Evolutionary conservation across 2,329 filamentous ascomycete genomes (phyloP).

Genomic region (Zymoseptoria tritici): DNA sequence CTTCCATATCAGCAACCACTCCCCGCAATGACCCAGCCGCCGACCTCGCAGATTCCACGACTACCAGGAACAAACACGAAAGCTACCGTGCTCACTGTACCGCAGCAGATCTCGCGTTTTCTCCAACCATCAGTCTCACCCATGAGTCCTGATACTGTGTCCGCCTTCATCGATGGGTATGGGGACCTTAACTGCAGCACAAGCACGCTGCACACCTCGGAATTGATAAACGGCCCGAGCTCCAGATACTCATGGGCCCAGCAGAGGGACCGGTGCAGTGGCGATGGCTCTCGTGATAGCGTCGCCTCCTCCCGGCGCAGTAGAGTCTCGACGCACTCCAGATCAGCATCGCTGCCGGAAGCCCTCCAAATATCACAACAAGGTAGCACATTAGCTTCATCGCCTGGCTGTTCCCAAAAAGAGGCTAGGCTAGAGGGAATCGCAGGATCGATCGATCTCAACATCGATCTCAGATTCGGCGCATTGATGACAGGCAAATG

Average conservation of each 20-base stretch:
- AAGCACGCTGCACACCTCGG: conserved; percentile 15
- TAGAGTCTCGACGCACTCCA: conserved; percentile 21
- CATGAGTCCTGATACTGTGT: conserved; percentile 45
- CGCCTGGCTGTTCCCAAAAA: conserved; percentile 1
- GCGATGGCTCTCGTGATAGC: conserved; percentile 10
- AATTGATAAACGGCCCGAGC: background rate
- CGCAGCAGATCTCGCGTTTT: conserved; percentile 25
- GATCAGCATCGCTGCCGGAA: conserved; percentile 25
- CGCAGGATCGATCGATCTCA: conserved; percentile 27
- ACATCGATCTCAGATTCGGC: conserved; percentile 71
- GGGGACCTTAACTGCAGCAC: conserved; percentile 32
- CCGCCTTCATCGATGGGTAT: conserved; percentile 48
- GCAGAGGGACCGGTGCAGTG: background rate
- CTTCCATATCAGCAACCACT: conserved; percentile 1
- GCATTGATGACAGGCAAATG: conserved; percentile 83
- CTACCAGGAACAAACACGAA: conserved; percentile 4
- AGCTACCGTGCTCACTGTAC: conserved; percentile 19
- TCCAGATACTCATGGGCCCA: background rate
- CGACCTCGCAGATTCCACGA: conserved; percentile 11
- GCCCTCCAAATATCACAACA: conserved; percentile 1
- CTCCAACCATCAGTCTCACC: conserved; percentile 26
- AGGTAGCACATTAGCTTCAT: background rate
- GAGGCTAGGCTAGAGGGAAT: background rate
- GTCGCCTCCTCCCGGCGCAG: conserved; percentile 23
- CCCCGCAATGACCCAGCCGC: conserved; percentile 9